Conservation (phyloP, 352 stramenopile species). For the Globisporangium irregulare region DNA sequence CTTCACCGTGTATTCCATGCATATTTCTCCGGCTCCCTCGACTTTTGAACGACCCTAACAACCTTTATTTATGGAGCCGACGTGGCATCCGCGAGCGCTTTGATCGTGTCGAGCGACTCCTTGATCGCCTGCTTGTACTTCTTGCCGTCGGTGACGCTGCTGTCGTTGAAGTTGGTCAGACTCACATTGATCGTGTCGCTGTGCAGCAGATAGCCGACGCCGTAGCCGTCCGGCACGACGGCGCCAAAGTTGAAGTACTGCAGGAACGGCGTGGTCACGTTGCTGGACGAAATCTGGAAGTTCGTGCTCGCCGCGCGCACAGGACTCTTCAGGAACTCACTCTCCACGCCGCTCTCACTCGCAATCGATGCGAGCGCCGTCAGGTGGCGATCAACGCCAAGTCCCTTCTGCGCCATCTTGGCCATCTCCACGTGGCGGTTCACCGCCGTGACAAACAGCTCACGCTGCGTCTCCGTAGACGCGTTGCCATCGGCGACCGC, state of each 20-base stretch:
- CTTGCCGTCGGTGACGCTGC: constrained; percentile 53
- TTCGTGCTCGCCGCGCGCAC: constrained; percentile 78
- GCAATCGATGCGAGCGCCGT: constrained; percentile 78
- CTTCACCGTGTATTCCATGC: not conserved
- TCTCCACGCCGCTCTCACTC: constrained; percentile 48
- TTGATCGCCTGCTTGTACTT: constrained; percentile 70
- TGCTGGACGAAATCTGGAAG: constrained; percentile 90
- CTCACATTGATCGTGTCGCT: constrained; percentile 82
- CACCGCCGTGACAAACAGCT: constrained; percentile 66
- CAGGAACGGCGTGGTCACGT: constrained; percentile 87
- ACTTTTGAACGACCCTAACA: not conserved
- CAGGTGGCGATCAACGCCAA: constrained; percentile 88
- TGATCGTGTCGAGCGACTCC: constrained; percentile 76
- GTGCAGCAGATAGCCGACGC: constrained; percentile 88
- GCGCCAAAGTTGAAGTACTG: constrained; percentile 90
- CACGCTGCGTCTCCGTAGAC: constrained; percentile 47
- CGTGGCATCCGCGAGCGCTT: constrained; percentile 58
- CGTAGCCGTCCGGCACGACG: constrained; percentile 86
- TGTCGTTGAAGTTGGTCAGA: constrained; percentile 86
- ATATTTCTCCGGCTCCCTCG: not conserved
- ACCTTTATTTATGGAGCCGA: constrained; percentile 16
- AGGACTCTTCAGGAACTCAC: constrained; percentile 77
- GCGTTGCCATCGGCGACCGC: constrained; percentile 40
- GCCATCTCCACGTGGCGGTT: constrained; percentile 88
- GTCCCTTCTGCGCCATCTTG: constrained; percentile 84